Evolutionary conservation across 2,329 filamentous ascomycete species (phyloP).

Genomic region (Atkinsonella hypoxylon): DNA sequence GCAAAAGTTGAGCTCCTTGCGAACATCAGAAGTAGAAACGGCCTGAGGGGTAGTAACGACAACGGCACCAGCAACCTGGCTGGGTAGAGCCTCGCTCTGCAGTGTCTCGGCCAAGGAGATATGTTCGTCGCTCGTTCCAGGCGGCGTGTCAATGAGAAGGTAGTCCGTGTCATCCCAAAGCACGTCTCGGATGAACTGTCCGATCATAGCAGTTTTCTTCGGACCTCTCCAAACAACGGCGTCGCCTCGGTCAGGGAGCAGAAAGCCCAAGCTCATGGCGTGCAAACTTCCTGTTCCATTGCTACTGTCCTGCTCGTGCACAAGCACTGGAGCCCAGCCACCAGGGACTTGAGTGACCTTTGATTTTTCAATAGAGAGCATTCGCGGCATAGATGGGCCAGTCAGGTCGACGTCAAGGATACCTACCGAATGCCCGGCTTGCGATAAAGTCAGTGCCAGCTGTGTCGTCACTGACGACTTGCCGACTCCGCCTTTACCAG

Average conservation of each 20-base stretch:
- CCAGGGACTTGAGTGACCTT: constrained; percentile 87
- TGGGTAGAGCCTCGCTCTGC: constrained; percentile 46
- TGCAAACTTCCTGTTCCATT: constrained; percentile 50
- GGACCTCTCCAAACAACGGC: constrained; percentile 96
- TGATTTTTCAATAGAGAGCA: constrained; percentile 78
- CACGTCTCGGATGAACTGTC: constrained; percentile 88
- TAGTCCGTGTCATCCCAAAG: constrained; percentile 84
- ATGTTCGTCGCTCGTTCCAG: constrained; percentile 92
- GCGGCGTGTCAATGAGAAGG: constrained; percentile 88
- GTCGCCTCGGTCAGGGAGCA: constrained; percentile 71
- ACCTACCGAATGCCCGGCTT: constrained; percentile 79
- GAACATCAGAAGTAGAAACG: constrained; percentile 83
- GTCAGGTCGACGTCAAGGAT: constrained; percentile 95
- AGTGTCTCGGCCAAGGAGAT: constrained; percentile 88
- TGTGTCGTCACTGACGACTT: constrained; percentile 98
- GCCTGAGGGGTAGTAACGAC: constrained; percentile 95
- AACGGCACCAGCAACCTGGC: constrained; percentile 74
- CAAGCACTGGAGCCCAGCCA: constrained; percentile 82
- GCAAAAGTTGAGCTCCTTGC: constrained; percentile 92
- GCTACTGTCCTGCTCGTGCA: constrained; percentile 50
- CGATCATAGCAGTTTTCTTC: constrained; percentile 98
- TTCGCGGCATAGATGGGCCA: constrained; percentile 88
- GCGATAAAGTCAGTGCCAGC: constrained; percentile 76
- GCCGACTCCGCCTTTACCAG: constrained; percentile 93
- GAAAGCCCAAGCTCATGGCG: constrained; percentile 89